Base-by-base conservation (phyloP, 225 moss, liverwort and hornwort genomes). In the Ulota crispa region DNA sequence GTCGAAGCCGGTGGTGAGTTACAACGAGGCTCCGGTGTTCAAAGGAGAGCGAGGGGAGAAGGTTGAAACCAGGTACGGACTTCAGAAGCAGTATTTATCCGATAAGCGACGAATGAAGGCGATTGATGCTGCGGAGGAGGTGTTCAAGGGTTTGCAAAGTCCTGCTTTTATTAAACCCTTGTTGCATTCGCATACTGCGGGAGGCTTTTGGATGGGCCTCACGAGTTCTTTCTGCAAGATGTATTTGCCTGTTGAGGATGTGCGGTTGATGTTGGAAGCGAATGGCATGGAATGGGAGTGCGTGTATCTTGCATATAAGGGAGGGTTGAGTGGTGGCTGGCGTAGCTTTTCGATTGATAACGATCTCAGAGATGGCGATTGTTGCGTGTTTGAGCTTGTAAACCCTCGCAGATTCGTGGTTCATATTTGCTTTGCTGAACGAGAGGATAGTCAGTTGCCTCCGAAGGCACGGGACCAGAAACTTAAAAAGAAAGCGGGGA, bases 291-390 rank as follows among this genome's bases (percentile, higher is more conserved):
- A 91, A 83, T 91, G 90, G 88, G 88, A 91, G 70, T 88, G 88
- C 37, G 66, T 86, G 6, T 91, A 91, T 42, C 84, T 91, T 52
- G 86, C 86, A 1, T 81, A 83, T 60, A 91, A 91, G 81, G 83
- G 83, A 11, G 90, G 90, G 9, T 72, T 91, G 80, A 91, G 90
- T 42, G 90, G 90, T 21, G 90, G 90, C 9, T 90, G 90, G 90
- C 90, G 90, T 11, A 86, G 88, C 59, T 90, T 88, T 42, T 88
- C 90, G 28, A 86, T 91, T 0, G 90, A 91, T 37, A 88, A 91
- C 27, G 72, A 68, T 39, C 86, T 91, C 65, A 65, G 82, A 14
- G 90, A 91, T 42, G 78, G 24, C 8, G 88, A 91, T 86, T 86
- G 86, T 41, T 81, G 80, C 78, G 72, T 91, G 2, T 91, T 91